Conservation (phyloP, 345 rosid species). For the Citrus medica region DNA sequence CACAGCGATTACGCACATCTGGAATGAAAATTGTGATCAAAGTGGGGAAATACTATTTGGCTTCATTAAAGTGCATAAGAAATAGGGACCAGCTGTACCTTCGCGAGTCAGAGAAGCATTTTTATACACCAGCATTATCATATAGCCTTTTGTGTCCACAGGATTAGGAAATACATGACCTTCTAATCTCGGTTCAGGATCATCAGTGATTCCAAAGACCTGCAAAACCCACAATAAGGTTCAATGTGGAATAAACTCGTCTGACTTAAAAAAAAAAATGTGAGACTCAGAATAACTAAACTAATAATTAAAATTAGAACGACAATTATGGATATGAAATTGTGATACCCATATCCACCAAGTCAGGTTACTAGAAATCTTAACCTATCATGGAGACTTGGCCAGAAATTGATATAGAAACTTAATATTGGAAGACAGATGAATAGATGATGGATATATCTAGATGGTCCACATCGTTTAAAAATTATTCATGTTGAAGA, state of each 20-base stretch:
- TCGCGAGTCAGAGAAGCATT: slow-evolving; percentile 92
- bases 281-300: background rate
- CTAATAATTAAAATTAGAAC: background rate
- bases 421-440: background rate
- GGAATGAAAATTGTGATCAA: background rate
- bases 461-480: background rate
- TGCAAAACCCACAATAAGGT: slow-evolving; percentile 28
- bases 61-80: slow-evolving; percentile 3
- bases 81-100: slow-evolving; percentile 37
- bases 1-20: slow-evolving; percentile 71
- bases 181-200: slow-evolving; percentile 75
- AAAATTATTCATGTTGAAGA: background rate
- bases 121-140: slow-evolving; percentile 88
- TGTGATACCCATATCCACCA: background rate
- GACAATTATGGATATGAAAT: background rate
- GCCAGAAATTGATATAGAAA: background rate
- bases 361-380: background rate
- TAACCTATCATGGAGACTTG: background rate
- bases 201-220: slow-evolving; percentile 84
- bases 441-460: background rate
- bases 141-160: slow-evolving; percentile 83
- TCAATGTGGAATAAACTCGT: background rate
- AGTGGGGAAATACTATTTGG: background rate
- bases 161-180: slow-evolving; percentile 93
- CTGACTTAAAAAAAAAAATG: too few relatives aligned